phyloP scores from a whole-genome alignment of 306 rosid species.

The Dryas octopetala region DNA sequence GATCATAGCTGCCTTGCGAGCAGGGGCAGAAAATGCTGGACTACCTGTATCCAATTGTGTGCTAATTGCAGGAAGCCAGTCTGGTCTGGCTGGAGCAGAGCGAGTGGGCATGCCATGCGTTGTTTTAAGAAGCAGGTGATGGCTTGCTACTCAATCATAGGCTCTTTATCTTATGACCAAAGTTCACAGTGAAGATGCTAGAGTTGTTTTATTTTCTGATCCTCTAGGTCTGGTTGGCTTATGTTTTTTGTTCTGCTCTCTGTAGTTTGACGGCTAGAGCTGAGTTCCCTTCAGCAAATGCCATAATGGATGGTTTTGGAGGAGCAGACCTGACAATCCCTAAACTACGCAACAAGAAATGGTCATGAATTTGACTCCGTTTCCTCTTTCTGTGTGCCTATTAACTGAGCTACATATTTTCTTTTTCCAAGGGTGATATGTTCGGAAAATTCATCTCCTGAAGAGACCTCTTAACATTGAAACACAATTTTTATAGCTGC shows the following conservation, averaged over 20 bases:
- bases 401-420: neutral
- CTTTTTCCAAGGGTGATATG: neutral
- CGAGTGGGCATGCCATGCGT: conserved; percentile 83
- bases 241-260: conserved; percentile 12
- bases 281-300: conserved; percentile 85
- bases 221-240: neutral
- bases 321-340: conserved; percentile 78
- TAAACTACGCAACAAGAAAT: conserved; percentile 52
- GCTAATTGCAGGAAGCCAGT: conserved; percentile 87
- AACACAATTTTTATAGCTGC: neutral
- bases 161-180: neutral
- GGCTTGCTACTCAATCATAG: conserved; percentile 2
- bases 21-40: conserved; percentile 85
- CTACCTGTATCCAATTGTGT: conserved; percentile 64
- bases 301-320: conserved; percentile 79
- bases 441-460: neutral
- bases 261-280: conserved; percentile 88
- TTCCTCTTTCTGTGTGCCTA: neutral
- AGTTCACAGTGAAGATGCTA: neutral
- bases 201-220: neutral
- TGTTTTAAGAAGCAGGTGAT: conserved; percentile 83
- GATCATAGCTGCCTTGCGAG: conserved; percentile 74
- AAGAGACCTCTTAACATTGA: neutral
- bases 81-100: conserved; percentile 75
- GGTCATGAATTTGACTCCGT: conserved; percentile 13